Percentiles rank a stretch among this genome's conserved stretches.
phyloP scores from a whole-genome alignment of 108 stramenopile species.

The Mediolabrus comicus region DNA sequence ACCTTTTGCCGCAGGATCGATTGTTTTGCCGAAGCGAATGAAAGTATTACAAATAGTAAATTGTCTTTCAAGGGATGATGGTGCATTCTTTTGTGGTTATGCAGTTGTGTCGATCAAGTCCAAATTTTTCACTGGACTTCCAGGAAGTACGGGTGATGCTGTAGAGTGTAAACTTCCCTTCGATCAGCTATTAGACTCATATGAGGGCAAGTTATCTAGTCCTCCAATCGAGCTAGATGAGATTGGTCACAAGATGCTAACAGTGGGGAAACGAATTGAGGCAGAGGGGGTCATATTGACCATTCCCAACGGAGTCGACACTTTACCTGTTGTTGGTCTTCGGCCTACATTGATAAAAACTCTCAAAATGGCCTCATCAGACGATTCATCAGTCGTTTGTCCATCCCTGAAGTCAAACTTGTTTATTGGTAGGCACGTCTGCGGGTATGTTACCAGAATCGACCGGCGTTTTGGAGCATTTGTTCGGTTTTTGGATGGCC shows the following conservation, averaged over 20 bases:
- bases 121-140: slow-evolving; percentile 55
- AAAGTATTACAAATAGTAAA: slow-evolving; percentile 72
- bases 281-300: slow-evolving; percentile 66
- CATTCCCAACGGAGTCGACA: slow-evolving; percentile 51
- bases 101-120: slow-evolving; percentile 78
- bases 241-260: slow-evolving; percentile 51
- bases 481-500: slow-evolving; percentile 74
- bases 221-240: slow-evolving; percentile 62
- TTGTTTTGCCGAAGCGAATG: slow-evolving; percentile 69
- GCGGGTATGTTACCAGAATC: slow-evolving; percentile 69
- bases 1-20: slow-evolving; percentile 56
- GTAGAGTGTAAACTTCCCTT: slow-evolving; percentile 81
- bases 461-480: slow-evolving; percentile 82
- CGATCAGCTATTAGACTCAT: slow-evolving; percentile 75
- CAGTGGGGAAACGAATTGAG: slow-evolving; percentile 77
- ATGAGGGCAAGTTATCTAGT: slow-evolving; percentile 51
- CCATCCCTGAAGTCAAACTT: slow-evolving; percentile 57
- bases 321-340: slow-evolving; percentile 66
- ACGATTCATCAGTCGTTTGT: slow-evolving; percentile 35
- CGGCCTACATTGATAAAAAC: slow-evolving; percentile 59
- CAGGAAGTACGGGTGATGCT: slow-evolving; percentile 20
- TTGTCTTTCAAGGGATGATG: slow-evolving; percentile 45
- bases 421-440: slow-evolving; percentile 66
- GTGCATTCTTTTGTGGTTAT: slow-evolving; percentile 69
- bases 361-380: slow-evolving; percentile 27